Percentiles rank a stretch among this genome's conserved stretches.
phyloP scores from a whole-genome alignment of 495 filamentous ascomycete genomes.

The Penicillium samsonianum region DNA sequence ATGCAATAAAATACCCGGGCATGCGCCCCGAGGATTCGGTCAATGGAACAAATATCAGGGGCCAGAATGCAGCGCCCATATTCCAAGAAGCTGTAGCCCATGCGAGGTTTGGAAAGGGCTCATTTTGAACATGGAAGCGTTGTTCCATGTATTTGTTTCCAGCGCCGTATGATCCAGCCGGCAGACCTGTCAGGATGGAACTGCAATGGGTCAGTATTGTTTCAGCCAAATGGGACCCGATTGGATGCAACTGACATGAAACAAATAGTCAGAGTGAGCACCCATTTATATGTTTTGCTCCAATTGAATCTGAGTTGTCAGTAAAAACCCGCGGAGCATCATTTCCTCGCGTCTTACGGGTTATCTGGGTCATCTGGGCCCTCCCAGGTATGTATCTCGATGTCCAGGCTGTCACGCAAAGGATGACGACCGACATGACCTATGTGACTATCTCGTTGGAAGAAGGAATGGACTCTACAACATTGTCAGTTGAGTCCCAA shows the following conservation, averaged over 20 bases:
- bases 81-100: conserved; percentile 56
- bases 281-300: conserved; percentile 36
- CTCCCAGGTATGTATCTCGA: conserved; percentile 33
- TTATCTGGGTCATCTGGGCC: conserved; percentile 33
- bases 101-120: conserved; percentile 44
- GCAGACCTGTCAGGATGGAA: conserved; percentile 45
- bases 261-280: conserved; percentile 43
- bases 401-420: conserved; percentile 19
- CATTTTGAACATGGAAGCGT: conserved; percentile 45
- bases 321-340: neutral
- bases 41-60: conserved; percentile 52
- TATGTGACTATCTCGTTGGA: conserved; percentile 26
- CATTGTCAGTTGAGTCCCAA: neutral
- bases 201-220: conserved; percentile 14
- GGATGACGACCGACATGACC: conserved; percentile 27
- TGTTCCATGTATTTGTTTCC: conserved; percentile 42
- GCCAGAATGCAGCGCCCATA: conserved; percentile 55
- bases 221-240: neutral
- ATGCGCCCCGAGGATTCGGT: conserved; percentile 55
- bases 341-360: conserved; percentile 10
- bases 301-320: conserved; percentile 7
- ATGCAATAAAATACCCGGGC: conserved; percentile 50
- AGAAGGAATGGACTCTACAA: conserved; percentile 24
- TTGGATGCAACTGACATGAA: conserved; percentile 33
- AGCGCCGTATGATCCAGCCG: conserved; percentile 43